Evolutionary conservation across 495 filamentous ascomycete species (phyloP).

Genomic region (Trichoderma reesei): DNA sequence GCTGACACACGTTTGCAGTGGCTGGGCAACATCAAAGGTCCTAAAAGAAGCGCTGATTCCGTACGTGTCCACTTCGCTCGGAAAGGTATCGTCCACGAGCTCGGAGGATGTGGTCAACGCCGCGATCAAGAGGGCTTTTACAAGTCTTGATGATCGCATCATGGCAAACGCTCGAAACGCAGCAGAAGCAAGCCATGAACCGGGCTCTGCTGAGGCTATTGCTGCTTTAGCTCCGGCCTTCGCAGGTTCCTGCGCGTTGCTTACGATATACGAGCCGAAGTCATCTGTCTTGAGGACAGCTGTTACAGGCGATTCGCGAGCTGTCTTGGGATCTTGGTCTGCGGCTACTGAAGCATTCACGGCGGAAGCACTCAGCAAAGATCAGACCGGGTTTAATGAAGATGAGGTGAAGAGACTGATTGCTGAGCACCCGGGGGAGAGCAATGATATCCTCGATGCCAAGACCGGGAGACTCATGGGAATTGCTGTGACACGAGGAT

Average conservation of each 20-base stretch:
- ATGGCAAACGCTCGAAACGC: constrained; percentile 32
- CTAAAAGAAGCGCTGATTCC: not conserved
- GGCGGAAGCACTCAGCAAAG: constrained; percentile 41
- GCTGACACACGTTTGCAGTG: not conserved
- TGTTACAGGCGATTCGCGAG: constrained; percentile 40
- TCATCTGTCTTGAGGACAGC: constrained; percentile 46
- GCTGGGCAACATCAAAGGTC: not conserved
- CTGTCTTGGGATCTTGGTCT: constrained; percentile 45
- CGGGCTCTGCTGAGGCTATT: constrained; percentile 29
- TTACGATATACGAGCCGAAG: constrained; percentile 43
- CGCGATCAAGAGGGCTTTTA: constrained; percentile 39
- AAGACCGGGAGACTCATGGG: constrained; percentile 48
- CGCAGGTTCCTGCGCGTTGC: constrained; percentile 48
- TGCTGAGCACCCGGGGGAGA: constrained; percentile 50
- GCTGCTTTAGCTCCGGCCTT: not conserved
- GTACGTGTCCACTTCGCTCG: not conserved
- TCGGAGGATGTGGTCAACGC: not conserved
- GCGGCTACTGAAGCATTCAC: constrained; percentile 34
- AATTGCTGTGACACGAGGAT: constrained; percentile 46
- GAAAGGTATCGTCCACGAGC: not conserved
- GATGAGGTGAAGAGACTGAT: constrained; percentile 41
- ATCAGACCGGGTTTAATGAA: constrained; percentile 49
- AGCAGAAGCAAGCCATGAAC: constrained; percentile 16
- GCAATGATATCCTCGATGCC: constrained; percentile 30
- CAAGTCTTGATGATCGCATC: constrained; percentile 40